phyloP scores from a whole-genome alignment of 2,329 filamentous ascomycete species.

The Lasiodiplodia gonubiensis region DNA sequence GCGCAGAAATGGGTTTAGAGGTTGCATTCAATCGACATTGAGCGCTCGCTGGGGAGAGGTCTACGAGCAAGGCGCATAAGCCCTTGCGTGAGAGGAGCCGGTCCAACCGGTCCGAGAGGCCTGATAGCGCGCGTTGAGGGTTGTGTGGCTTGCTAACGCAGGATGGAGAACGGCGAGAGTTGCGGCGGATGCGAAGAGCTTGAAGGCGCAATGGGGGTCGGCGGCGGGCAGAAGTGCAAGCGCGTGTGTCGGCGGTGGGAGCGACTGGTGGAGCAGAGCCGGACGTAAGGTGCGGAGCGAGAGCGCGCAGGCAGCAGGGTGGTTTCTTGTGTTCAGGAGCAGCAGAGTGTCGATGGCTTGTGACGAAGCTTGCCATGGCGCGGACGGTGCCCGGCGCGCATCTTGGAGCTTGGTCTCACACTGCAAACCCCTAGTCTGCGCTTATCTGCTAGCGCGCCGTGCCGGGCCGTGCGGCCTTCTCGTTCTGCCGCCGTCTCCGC shows the following conservation, averaged over 20 bases:
- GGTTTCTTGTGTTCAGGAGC: slow-evolving; percentile 19
- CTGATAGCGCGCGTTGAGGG: slow-evolving; percentile 11
- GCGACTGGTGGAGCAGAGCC: neutral
- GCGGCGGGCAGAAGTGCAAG: slow-evolving; percentile 4
- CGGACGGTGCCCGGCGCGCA: slow-evolving; percentile 17
- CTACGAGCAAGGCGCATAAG: slow-evolving; percentile 27
- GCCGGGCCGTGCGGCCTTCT: neutral
- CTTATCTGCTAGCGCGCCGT: slow-evolving; percentile 14
- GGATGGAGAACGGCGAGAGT: slow-evolving; percentile 12
- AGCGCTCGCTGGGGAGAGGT: slow-evolving; percentile 22
- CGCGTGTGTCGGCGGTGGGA: neutral
- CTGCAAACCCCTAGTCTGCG: neutral
- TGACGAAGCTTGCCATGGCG: slow-evolving; percentile 22
- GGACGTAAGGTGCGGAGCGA: neutral
- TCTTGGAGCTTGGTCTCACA: slow-evolving; percentile 25
- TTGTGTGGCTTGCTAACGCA: slow-evolving; percentile 4
- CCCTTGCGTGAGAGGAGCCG: slow-evolving; percentile 26
- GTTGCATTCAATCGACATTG: slow-evolving; percentile 79
- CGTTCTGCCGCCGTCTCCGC: neutral
- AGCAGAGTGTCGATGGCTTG: slow-evolving; percentile 20
- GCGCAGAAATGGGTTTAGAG: slow-evolving; percentile 97
- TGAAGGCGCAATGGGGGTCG: slow-evolving; percentile 11
- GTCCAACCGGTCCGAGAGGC: slow-evolving; percentile 26
- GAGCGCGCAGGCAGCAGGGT: slow-evolving; percentile 16
- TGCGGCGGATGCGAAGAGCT: slow-evolving; percentile 2